Conservation (phyloP, 257 asterid genomes). For the Gentiana straminea region DNA sequence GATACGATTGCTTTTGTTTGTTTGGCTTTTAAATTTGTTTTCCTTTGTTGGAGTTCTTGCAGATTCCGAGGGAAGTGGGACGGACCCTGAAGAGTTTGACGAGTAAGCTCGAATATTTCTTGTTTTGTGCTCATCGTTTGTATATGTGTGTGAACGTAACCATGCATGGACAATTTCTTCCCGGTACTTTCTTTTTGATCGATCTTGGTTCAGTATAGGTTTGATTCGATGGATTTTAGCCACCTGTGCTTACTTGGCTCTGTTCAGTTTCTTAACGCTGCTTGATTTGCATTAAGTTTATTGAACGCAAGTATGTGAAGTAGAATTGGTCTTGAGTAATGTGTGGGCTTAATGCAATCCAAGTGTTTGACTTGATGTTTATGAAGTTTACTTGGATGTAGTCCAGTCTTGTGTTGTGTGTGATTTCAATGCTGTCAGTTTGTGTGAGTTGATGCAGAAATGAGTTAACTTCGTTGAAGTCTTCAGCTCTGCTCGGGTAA, state of each 20-base stretch:
- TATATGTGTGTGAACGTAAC: neutral
- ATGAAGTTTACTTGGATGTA: too few relatives aligned
- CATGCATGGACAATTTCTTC: conserved; percentile 16
- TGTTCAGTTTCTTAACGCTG: neutral
- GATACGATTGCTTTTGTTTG: neutral
- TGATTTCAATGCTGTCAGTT: too few relatives aligned
- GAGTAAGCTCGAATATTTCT: conserved; percentile 15
- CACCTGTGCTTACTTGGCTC: neutral
- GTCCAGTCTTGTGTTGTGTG: too few relatives aligned
- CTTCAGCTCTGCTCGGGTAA: too few relatives aligned
- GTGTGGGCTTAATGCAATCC: too few relatives aligned
- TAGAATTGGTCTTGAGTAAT: too few relatives aligned
- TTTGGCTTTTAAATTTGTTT: neutral
- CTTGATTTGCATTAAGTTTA: neutral
- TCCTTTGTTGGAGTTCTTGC: conserved; percentile 9
- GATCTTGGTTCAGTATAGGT: too few relatives aligned
- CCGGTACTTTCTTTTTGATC: too few relatives aligned
- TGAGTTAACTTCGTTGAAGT: too few relatives aligned
- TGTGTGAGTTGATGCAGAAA: too few relatives aligned
- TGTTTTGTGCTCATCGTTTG: neutral
- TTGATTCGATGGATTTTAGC: too few relatives aligned
- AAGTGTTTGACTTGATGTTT: too few relatives aligned
- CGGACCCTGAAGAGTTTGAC: conserved; percentile 35
- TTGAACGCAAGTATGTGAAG: neutral
- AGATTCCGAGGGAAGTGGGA: conserved; percentile 36